Evolutionary conservation across 2,329 filamentous ascomycete species (phyloP).

Genomic region (Saccharata proteae): DNA sequence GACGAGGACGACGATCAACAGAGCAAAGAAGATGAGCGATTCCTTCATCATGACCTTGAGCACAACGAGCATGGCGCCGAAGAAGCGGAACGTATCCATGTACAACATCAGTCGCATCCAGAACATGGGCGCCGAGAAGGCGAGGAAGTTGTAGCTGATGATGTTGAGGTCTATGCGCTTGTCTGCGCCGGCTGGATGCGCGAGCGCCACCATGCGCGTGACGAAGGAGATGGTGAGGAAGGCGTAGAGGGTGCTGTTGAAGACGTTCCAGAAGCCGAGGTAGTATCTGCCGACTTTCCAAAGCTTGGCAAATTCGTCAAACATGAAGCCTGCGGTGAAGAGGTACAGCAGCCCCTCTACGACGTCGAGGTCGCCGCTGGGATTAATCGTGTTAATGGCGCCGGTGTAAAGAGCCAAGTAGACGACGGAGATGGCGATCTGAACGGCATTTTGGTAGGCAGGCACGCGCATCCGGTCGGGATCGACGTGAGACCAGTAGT

Average conservation of each 20-base stretch:
- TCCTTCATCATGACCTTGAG: conserved; percentile 58
- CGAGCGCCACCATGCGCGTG: conserved; percentile 66
- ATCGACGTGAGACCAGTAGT: conserved; percentile 73
- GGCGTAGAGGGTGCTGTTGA: conserved; percentile 74
- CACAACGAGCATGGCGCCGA: conserved; percentile 95
- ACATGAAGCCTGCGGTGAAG: conserved; percentile 84
- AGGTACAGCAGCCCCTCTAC: conserved; percentile 77
- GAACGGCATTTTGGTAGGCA: conserved; percentile 80
- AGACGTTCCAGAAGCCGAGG: conserved; percentile 92
- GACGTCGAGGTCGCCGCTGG: conserved; percentile 66
- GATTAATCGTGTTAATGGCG: conserved; percentile 91
- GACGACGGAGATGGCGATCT: conserved; percentile 71
- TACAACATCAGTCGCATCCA: conserved; percentile 90
- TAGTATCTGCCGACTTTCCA: conserved; percentile 92
- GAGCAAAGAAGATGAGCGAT: conserved; percentile 89
- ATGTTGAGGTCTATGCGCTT: conserved; percentile 55
- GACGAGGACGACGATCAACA: conserved; percentile 70
- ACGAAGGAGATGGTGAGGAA: conserved; percentile 69
- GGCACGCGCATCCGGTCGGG: conserved; percentile 91
- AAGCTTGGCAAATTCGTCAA: conserved; percentile 76
- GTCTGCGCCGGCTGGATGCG: conserved; percentile 39
- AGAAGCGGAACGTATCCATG: conserved; percentile 87
- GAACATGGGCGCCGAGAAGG: conserved; percentile 91
- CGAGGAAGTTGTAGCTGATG: conserved; percentile 86
- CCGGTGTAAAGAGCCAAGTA: conserved; percentile 78